phyloP scores from a whole-genome alignment of 257 asterid genomes.

The Forsythia suspensa region DNA sequence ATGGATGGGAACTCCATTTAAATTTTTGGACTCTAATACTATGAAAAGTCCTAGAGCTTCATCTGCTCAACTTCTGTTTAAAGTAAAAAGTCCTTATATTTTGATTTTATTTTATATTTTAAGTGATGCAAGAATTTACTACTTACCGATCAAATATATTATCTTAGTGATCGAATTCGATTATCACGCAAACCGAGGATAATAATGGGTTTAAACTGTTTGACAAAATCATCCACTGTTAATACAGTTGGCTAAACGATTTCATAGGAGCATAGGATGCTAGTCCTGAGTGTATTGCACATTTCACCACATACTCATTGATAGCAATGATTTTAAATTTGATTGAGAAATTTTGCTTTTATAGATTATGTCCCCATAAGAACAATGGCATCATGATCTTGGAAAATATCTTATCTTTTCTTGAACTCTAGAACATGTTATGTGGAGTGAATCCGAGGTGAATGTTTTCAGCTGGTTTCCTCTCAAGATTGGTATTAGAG shows the following conservation, averaged over 20 bases:
- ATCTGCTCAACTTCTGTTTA: no score
- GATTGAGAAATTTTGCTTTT: constrained; percentile 2
- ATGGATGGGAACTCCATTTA: no score
- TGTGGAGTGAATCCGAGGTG: neutral
- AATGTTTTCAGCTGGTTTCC: neutral
- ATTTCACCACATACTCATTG: neutral
- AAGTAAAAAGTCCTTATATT: no score
- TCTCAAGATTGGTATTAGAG: neutral
- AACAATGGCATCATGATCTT: constrained; percentile 24
- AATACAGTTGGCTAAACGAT: neutral
- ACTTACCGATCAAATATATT: no score
- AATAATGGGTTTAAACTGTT: neutral
- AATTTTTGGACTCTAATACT: no score
- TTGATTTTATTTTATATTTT: no score
- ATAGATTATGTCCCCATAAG: constrained; percentile 28
- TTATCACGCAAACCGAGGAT: neutral
- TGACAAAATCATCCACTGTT: neutral
- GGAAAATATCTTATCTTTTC: constrained; percentile 17
- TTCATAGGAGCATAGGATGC: constrained; percentile 24
- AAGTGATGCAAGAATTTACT: no score
- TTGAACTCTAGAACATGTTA: neutral
- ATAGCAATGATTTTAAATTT: constrained; percentile 18
- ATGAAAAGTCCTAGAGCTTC: no score
- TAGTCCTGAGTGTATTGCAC: constrained; percentile 4
- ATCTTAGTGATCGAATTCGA: neutral